Conservation (phyloP, 768 basidiomycete species). For the Kwoniella europaea region DNA sequence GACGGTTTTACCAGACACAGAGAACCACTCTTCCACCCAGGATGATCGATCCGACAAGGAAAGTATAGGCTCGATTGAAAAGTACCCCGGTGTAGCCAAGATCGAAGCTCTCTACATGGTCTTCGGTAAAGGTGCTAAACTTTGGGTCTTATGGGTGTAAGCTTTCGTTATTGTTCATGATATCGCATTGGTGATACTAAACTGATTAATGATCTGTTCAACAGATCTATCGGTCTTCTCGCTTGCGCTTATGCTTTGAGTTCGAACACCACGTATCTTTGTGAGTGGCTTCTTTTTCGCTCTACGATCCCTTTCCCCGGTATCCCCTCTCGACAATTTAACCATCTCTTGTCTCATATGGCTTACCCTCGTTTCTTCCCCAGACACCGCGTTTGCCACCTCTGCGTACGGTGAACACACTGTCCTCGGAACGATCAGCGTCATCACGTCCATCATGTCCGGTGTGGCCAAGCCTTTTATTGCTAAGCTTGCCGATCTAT, state of each 20-base stretch:
- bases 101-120: slow-evolving; percentile 51
- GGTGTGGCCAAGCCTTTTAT: slow-evolving; percentile 51
- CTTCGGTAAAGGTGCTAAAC: slow-evolving; percentile 44
- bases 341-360: too few species aligned
- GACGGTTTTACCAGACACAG: slow-evolving; percentile 3
- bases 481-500: slow-evolving; percentile 52
- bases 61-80: slow-evolving; percentile 15
- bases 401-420: slow-evolving; percentile 50
- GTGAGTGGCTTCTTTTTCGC: slow-evolving; percentile 15
- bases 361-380: too few species aligned
- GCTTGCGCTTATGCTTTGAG: slow-evolving; percentile 37
- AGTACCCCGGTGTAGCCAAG: slow-evolving; percentile 44
- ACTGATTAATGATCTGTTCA: too few species aligned
- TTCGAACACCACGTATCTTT: slow-evolving; percentile 34
- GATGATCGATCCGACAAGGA: slow-evolving; percentile 10
- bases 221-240: slow-evolving; percentile 42
- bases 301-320: too few species aligned
- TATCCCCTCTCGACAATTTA: too few species aligned
- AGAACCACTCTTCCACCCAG: neutral
- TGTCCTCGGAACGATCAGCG: slow-evolving; percentile 41
- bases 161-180: too few species aligned
- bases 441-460: slow-evolving; percentile 49
- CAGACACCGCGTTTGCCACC: slow-evolving; percentile 46
- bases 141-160: slow-evolving; percentile 41
- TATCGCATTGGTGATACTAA: too few species aligned